phyloP scores from a whole-genome alignment of 352 stramenopile genomes.

The Globisporangium heterothallicum region DNA sequence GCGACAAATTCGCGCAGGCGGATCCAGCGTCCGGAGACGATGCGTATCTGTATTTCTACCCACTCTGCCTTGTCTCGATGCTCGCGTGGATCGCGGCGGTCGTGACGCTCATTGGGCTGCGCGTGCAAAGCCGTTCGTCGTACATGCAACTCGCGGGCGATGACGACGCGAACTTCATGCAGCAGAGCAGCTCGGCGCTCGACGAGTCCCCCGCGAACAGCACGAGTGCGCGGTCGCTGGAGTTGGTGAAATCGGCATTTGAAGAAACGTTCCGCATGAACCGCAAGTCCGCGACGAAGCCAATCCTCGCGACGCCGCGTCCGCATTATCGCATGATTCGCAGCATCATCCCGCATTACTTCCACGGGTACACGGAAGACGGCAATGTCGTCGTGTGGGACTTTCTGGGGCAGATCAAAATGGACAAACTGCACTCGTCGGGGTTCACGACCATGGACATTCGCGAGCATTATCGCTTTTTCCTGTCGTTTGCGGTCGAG shows the following conservation, averaged over 20 bases:
- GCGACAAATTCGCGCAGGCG: slow-evolving; percentile 40
- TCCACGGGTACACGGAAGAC: slow-evolving; percentile 64
- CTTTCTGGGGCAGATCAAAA: slow-evolving; percentile 73
- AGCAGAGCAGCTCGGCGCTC: slow-evolving; percentile 20
- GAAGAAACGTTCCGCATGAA: slow-evolving; percentile 62
- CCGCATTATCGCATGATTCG: slow-evolving; percentile 73
- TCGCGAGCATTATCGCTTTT: slow-evolving; percentile 71
- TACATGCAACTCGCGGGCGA: slow-evolving; percentile 61
- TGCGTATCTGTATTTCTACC: slow-evolving; percentile 68
- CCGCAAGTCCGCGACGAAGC: slow-evolving; percentile 22
- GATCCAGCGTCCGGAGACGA: slow-evolving; percentile 32
- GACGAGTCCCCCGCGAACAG: slow-evolving; percentile 23
- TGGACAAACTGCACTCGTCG: slow-evolving; percentile 56
- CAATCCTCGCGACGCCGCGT: slow-evolving; percentile 42
- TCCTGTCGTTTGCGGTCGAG: slow-evolving; percentile 66
- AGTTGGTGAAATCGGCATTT: slow-evolving; percentile 61
- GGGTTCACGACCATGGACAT: slow-evolving; percentile 73
- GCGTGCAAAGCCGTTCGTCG: slow-evolving; percentile 49
- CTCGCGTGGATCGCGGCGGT: slow-evolving; percentile 62
- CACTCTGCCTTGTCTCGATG: slow-evolving; percentile 70
- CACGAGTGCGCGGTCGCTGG: slow-evolving; percentile 26
- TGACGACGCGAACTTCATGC: slow-evolving; percentile 51
- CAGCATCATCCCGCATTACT: slow-evolving; percentile 67
- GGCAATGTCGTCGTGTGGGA: slow-evolving; percentile 75
- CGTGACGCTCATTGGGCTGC: slow-evolving; percentile 59